Base-by-base conservation (phyloP, 495 filamentous ascomycete species). In the Penicillium pancosmium region DNA sequence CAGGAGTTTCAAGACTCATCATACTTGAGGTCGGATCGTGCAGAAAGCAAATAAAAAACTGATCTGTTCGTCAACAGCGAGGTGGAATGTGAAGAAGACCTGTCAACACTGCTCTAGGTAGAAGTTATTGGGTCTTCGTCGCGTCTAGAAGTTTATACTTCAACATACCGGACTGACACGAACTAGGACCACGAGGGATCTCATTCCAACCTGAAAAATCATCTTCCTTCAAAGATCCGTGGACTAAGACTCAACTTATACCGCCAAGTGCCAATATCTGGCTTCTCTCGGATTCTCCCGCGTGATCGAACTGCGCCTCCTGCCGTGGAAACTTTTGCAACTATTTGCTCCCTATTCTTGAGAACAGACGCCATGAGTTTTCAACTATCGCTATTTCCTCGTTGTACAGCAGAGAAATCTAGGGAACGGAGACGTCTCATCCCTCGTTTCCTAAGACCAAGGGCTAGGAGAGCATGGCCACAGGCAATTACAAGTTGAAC, bases 1-100 rank as follows among this genome's bases (percentile, higher is more conserved):
- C 58, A 65, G 62, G 62, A 57, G 57, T 53, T 48, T 27, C 23
- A 48, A 48, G 46, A 48, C 46, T 27, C 21, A 48, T 58, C 62
- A 65, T 65, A 56, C 48, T 65, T 61, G 54, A 58, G 23, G 19
- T 50, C 51, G 40, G 43, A 48, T 44, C 47, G 50, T 27, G 40
- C 55, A 62, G 53, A 31, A 25, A 31, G 27, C 1, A 31, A 31
- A 31, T 31, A 31, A 31, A 31, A 31, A 11, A 19, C 15, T 54
- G 54, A 54, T 41, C 49, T 11, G 40, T 19, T 15, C 16, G 34
- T 54, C 44, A 49, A 18, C 10, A n/a, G 1, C 12, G 23, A 33
- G 19, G 15, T 50, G 49, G 54, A 15, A 36, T 56, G 33, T 49
- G 43, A 48, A 23, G 16, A 13, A 10, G 9, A 9, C 21, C 38